Evolutionary conservation across 164 flowering plant genomes (phyloP).

Genomic region (Houttuynia cordata): DNA sequence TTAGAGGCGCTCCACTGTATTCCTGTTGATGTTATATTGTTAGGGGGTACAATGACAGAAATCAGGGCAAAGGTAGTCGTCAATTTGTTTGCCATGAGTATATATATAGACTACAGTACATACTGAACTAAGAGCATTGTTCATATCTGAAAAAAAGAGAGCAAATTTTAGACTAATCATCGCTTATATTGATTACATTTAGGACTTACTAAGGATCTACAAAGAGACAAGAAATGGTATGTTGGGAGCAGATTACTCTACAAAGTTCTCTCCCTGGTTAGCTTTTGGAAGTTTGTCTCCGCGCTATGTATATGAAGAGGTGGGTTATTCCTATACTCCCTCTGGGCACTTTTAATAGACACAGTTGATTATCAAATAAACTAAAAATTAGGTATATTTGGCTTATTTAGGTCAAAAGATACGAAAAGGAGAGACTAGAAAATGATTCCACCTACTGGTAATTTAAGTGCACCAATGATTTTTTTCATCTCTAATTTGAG

Average conservation of each 20-base stretch:
- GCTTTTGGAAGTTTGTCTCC: constrained; percentile 86
- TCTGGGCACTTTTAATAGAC: too few species aligned
- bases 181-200: too few species aligned
- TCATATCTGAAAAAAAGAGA: too few species aligned
- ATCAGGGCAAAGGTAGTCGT: too few species aligned
- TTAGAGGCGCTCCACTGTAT: too few species aligned
- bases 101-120: too few species aligned
- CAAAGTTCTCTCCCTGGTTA: constrained; percentile 97
- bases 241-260: constrained; percentile 89
- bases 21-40: not conserved
- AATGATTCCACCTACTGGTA: constrained; percentile 96
- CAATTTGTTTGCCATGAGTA: not conserved
- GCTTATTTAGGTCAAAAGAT: constrained; percentile 64
- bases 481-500: not conserved
- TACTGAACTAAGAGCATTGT: too few species aligned
- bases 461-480: not conserved
- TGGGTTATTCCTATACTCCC: too few species aligned
- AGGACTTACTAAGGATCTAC: constrained; percentile 63
- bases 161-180: too few species aligned
- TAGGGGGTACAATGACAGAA: too few species aligned
- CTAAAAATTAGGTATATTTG: constrained; percentile 8
- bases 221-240: constrained; percentile 91
- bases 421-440: constrained; percentile 57
- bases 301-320: constrained; percentile 75
- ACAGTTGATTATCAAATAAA: too few species aligned